phyloP scores from a whole-genome alignment of 2,329 filamentous ascomycete species.

The Monosporascus sp. region DNA sequence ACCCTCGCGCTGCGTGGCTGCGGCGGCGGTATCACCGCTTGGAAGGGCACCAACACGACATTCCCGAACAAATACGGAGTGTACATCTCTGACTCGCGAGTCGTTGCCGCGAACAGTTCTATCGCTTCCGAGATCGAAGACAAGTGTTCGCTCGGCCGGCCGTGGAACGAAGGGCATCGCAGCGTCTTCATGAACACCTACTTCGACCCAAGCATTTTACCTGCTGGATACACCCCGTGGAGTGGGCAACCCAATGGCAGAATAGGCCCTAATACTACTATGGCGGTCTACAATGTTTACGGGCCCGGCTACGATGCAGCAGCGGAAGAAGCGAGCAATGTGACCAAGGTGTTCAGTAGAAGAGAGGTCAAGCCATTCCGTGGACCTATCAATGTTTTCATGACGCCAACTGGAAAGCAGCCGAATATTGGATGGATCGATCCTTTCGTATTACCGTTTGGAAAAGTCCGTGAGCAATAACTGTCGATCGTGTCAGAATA shows the following conservation, averaged over 20 bases:
- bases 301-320: constrained; percentile 14
- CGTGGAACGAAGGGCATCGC: constrained; percentile 55
- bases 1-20: constrained; percentile 52
- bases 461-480: no score
- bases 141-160: constrained; percentile 54
- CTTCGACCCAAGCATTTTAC: constrained; percentile 47
- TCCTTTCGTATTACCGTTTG: no score
- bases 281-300: constrained; percentile 15
- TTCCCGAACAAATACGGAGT: constrained; percentile 63
- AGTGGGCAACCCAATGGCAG: constrained; percentile 13
- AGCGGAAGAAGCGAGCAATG: constrained; percentile 13
- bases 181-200: constrained; percentile 52
- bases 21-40: constrained; percentile 62
- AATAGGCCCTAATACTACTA: constrained; percentile 12
- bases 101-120: constrained; percentile 49
- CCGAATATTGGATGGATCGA: constrained; percentile 18
- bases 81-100: constrained; percentile 52
- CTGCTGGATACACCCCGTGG: constrained; percentile 53
- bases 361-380: constrained; percentile 11
- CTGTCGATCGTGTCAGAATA: no score
- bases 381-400: constrained; percentile 15
- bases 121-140: constrained; percentile 32
- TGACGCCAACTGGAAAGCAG: constrained; percentile 11
- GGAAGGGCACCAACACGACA: constrained; percentile 62
- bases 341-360: constrained; percentile 9